A percentile compares a stretch with the other conserved stretches of the same genome.
Conservation (phyloP, 345 rosid genomes). For the Murraya paniculata region DNA sequence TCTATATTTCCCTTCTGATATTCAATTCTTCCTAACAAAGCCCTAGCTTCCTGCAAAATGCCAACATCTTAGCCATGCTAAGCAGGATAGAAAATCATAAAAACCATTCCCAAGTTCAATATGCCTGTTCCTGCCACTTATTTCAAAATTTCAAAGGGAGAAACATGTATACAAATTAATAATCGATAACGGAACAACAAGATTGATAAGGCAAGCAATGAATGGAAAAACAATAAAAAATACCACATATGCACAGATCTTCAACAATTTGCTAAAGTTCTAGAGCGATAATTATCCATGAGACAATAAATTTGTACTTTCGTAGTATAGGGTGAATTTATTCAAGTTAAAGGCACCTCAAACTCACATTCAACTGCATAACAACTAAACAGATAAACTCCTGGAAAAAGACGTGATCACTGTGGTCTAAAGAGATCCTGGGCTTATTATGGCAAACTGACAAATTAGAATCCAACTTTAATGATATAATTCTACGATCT, state of each 20-base stretch:
- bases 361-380: neutral
- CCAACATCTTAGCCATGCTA: conserved; percentile 13
- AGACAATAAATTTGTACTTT: neutral
- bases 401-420: neutral
- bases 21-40: conserved; percentile 79
- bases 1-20: conserved; percentile 81
- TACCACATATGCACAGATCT: neutral
- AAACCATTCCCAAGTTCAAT: neutral
- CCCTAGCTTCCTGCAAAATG: conserved; percentile 71
- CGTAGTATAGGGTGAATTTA: neutral
- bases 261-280: neutral
- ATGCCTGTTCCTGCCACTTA: neutral
- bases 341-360: neutral
- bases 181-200: neutral
- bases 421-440: conserved; percentile 4
- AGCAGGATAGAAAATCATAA: neutral
- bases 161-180: neutral
- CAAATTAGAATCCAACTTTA: neutral
- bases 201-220: neutral
- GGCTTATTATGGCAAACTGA: neutral
- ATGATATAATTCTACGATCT: neutral
- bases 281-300: neutral
- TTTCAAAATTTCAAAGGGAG: neutral
- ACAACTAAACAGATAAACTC: neutral
- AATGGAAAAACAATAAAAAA: neutral